Evolutionary conservation across 2,329 filamentous ascomycete genomes (phyloP).

Genomic region (Lizonia empirigonia): DNA sequence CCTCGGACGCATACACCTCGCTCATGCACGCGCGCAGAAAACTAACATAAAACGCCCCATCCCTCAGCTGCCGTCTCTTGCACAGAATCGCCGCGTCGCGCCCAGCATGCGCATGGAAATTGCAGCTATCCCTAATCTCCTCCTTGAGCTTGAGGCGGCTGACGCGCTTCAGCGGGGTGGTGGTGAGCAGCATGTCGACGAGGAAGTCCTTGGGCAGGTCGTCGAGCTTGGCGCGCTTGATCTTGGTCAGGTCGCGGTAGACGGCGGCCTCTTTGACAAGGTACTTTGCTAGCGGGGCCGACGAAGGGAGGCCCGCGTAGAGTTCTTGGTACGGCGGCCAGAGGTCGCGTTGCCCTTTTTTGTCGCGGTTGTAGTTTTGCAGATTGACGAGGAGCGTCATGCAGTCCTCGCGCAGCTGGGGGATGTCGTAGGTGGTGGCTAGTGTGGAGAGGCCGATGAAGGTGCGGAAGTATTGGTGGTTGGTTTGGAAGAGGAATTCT

Average conservation of each 20-base stretch:
- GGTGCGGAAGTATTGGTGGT: slow-evolving; percentile 15
- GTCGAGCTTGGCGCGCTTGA: slow-evolving; percentile 11
- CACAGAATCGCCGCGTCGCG: slow-evolving; percentile 3
- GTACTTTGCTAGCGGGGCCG: slow-evolving; percentile 11
- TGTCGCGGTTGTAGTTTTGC: slow-evolving; percentile 18
- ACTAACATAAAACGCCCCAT: slow-evolving; percentile 15
- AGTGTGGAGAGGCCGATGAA: slow-evolving; percentile 24
- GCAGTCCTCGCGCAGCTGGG: slow-evolving; percentile 15
- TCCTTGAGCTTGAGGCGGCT: slow-evolving; percentile 12
- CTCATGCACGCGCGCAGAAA: slow-evolving; percentile 19
- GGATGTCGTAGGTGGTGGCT: slow-evolving; percentile 19
- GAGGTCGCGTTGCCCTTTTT: slow-evolving; percentile 4
- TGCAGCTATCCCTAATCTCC: slow-evolving; percentile 14
- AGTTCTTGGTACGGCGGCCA: slow-evolving; percentile 13
- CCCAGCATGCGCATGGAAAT: slow-evolving; percentile 15
- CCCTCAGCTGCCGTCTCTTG: slow-evolving; percentile 8
- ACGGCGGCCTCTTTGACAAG: slow-evolving; percentile 16
- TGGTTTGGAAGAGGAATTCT: slow-evolving; percentile 18
- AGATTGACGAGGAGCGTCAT: slow-evolving; percentile 17
- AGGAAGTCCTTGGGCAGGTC: slow-evolving; percentile 17
- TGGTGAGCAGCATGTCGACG: slow-evolving; percentile 18
- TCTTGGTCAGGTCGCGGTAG: slow-evolving; percentile 12
- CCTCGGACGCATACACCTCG: slow-evolving; percentile 18
- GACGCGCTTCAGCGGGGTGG: slow-evolving; percentile 13
- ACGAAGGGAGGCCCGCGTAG: slow-evolving; percentile 6